phyloP scores from a whole-genome alignment of 805 yeast species.

The Starmerella kuoi region DNA sequence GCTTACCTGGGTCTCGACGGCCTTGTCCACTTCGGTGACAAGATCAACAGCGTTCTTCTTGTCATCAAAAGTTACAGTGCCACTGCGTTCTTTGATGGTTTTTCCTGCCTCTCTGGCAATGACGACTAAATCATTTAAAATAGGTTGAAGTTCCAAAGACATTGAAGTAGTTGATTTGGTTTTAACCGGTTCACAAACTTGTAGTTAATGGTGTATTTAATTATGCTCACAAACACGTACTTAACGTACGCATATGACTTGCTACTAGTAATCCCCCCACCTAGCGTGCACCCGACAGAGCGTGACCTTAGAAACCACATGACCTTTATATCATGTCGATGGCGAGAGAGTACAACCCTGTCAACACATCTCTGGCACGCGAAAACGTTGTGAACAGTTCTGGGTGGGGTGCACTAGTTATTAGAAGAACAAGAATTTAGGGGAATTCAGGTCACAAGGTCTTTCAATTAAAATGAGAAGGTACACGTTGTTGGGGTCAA shows the following conservation, averaged over 20 bases:
- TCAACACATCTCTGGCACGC: too few species aligned
- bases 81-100: conserved; percentile 39
- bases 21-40: conserved; percentile 49
- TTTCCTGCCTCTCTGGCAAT: conserved; percentile 40
- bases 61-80: conserved; percentile 39
- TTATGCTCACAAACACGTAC: not conserved
- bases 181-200: not conserved
- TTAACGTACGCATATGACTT: too few species aligned
- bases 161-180: conserved; percentile 5
- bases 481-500: too few species aligned
- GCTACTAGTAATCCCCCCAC: not conserved
- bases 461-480: too few species aligned
- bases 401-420: too few species aligned
- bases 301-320: too few species aligned
- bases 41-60: conserved; percentile 50
- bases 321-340: too few species aligned
- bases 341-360: too few species aligned
- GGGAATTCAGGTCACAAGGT: too few species aligned
- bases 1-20: conserved; percentile 38
- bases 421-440: too few species aligned
- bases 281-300: too few species aligned
- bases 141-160: conserved; percentile 26
- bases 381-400: too few species aligned
- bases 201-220: not conserved
- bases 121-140: conserved; percentile 31